Base-by-base conservation (phyloP, 2,329 filamentous ascomycete genomes). In the Coniochaeta pulveracea region DNA sequence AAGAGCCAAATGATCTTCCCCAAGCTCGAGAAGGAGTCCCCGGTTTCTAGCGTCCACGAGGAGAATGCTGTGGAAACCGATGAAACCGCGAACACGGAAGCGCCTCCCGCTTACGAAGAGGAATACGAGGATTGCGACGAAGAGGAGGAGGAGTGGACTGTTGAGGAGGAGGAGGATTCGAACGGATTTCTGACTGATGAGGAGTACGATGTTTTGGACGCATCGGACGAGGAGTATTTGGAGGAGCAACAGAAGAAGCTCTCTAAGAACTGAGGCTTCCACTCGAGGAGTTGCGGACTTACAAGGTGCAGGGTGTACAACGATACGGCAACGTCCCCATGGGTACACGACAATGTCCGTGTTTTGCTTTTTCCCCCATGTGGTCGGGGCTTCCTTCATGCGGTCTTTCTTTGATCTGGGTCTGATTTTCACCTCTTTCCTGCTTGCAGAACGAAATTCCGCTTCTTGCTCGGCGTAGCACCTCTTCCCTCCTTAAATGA, bases 151-250 rank as follows among this genome's bases (percentile, higher is more conserved):
- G 77, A 79, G 29, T 76, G 70, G 64, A 59, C 57, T n/a, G n/a
- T n/a, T n/a, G n/a, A n/a, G n/a, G n/a, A n/a, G n/a, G 63, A 64
- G 23, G 63, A 58, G n/a, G 71, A 69, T 1, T 74, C 77, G 10
- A 76, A 82, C 39, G 83, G 80, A 10, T 95, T 94, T 66, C 61
- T 93, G 66, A 96, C 91, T 1, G 91, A 98, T 43, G 91, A 96
- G 56, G 91, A 98, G 61, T 98, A 96, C 55, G 91, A 98, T 49
- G 88, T 96, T 43, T 75, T 96, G 28, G 86, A 95, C 61, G 89
- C 86, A 26, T 93, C 85, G 38, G 89, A 96, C 45, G 84, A 93
- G 55, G 89, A 96, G 54, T 80, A 72, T 44, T 55, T 75, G 33
- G 67, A 69, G 40, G 73, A 73, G 47, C 63, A 69, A 50, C 57